Base-by-base conservation (phyloP, 805 yeast species). In the Hanseniaspora pseudoguilliermondii region DNA sequence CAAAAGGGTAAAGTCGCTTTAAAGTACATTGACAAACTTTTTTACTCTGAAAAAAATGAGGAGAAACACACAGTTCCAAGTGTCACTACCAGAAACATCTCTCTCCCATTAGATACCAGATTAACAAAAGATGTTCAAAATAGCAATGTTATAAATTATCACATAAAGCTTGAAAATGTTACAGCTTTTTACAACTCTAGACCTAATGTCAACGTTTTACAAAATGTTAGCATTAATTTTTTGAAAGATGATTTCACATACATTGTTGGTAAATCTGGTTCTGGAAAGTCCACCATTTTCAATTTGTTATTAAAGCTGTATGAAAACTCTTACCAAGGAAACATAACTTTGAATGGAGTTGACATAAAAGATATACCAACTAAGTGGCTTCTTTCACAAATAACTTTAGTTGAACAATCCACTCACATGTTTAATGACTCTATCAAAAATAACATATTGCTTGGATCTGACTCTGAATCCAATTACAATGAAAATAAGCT, bases 201-300 rank as follows among this genome's bases (percentile, higher is more conserved):
- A 60, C 72, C 73, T 0, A 70, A 71, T 1, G 66, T 67, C 0
- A 67, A 69, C 1, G 80, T 79, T 0, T 64, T 93, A 16, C 66
- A 74, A 0, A 62, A 75, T 49, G 70, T 84, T 0, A 63, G 66
- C n/a, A 57, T 84, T 27, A 60, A 61, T 1, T 70, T 89, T 38
- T 66, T 71, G 1, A 66, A 77, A 0, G 74, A 77, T 0, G 60
- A 69, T 35, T 64, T 78, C 7, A 79, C 83, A 1, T 91, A 79
- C 62, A 68, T 93, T 4, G 78, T 93, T 43, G 99, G 99, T 0
- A 74, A 76, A 58, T 89, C 97, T 0, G 99, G 99, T 0, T 82
- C 90, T 0, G 98, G 98, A 0, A 93, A 93, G 66, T 91, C 97
- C 0, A 84, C 97, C 0, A 59, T 93, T 2, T 77, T 84, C 0